Evolutionary conservation across 129 eudicot genomes (phyloP).

Genomic region (Scalesia atractyloides): DNA sequence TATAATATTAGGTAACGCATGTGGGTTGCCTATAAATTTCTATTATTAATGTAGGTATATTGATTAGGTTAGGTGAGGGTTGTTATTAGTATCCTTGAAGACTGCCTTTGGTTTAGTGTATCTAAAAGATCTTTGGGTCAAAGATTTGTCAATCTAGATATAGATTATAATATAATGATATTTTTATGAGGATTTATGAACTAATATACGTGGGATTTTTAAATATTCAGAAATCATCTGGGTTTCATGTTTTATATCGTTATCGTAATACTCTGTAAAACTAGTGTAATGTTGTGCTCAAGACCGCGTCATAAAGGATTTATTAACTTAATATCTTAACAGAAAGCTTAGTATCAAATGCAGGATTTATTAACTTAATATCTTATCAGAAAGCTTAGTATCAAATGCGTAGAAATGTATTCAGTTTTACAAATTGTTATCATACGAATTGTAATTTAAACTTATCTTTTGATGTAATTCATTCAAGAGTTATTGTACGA

Average conservation of each 20-base stretch:
- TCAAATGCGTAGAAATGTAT: no score
- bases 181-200: background rate
- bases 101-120: constrained; percentile 19
- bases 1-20: constrained; percentile 27
- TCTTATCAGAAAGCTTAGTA: background rate
- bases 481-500: background rate
- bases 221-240: background rate
- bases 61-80: constrained; percentile 33
- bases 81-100: constrained; percentile 11
- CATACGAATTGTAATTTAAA: no score
- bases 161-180: background rate
- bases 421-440: no score
- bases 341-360: background rate
- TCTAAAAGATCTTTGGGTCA: constrained; percentile 1
- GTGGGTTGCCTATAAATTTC: constrained; percentile 29
- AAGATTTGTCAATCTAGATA: background rate
- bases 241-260: background rate
- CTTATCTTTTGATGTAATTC: background rate
- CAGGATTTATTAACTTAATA: background rate
- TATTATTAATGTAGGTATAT: constrained; percentile 16
- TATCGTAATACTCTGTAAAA: background rate
- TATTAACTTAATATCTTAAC: background rate
- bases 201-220: background rate
- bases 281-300: background rate
- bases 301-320: background rate